Evolutionary conservation across 179 eudicot genomes (phyloP).

Genomic region (Spinacia oleracea): DNA sequence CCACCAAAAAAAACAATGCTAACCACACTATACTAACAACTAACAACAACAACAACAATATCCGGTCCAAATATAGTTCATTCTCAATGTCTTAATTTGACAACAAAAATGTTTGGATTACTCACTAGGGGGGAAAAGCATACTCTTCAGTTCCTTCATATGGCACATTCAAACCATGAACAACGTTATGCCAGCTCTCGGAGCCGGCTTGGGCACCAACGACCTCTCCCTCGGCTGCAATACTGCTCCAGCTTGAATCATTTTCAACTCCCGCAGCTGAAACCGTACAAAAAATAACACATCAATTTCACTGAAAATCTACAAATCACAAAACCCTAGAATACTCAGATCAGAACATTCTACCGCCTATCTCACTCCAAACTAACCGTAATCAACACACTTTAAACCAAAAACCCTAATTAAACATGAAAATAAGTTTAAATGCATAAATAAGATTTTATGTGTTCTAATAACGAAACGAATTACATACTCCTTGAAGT

Average conservation of each 20-base stretch:
- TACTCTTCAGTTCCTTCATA: constrained; percentile 94
- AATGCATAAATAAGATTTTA: background rate
- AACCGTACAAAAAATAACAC: background rate
- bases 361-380: constrained; percentile 7
- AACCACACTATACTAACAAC: too few species aligned
- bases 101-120: background rate
- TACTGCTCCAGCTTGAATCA: constrained; percentile 89
- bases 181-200: constrained; percentile 55
- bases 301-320: constrained; percentile 15
- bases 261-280: constrained; percentile 86
- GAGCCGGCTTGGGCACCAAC: constrained; percentile 38
- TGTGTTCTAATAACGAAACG: background rate
- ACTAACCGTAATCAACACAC: constrained; percentile 11
- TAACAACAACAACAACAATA: too few species aligned
- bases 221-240: constrained; percentile 77
- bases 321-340: constrained; percentile 40
- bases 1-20: too few species aligned
- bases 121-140: constrained; percentile 95
- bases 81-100: background rate
- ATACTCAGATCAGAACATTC: constrained; percentile 19
- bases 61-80: too few species aligned
- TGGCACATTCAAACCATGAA: constrained; percentile 96
- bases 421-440: background rate
- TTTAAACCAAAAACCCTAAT: constrained; percentile 22
- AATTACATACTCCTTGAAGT: constrained; percentile 59